Conservation (phyloP, 1,284 basidiomycete genomes). For the Schizophyllum amplum region DNA sequence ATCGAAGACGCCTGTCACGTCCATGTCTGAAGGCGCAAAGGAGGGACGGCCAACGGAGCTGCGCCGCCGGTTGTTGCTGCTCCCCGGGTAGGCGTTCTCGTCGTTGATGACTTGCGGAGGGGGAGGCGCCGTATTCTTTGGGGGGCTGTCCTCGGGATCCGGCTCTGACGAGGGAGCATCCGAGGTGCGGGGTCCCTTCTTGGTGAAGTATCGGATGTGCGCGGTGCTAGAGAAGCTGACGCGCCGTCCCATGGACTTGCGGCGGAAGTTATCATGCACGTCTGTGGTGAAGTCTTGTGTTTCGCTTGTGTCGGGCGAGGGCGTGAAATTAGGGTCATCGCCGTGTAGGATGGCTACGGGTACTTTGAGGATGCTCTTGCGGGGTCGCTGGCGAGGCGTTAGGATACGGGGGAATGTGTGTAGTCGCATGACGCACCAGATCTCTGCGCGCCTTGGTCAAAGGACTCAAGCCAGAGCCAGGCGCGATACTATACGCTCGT, state of each 20-base stretch:
- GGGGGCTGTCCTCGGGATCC: conserved; percentile 15
- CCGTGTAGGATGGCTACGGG: conserved; percentile 32
- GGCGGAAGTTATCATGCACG: conserved; percentile 39
- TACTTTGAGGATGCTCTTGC: conserved; percentile 69
- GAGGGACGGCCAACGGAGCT: conserved; percentile 48
- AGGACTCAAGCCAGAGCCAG: conserved; percentile 54
- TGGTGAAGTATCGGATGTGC: conserved; percentile 60
- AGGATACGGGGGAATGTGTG: neutral
- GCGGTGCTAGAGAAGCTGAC: conserved; percentile 78
- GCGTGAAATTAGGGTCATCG: conserved; percentile 19
- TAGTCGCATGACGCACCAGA: conserved; percentile 45
- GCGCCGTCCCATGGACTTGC: conserved; percentile 62
- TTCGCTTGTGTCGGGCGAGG: conserved; percentile 34
- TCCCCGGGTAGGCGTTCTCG: conserved; percentile 58
- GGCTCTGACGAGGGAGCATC: conserved; percentile 30
- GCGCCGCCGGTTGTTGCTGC: conserved; percentile 31
- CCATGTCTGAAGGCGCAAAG: conserved; percentile 50
- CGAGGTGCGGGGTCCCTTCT: conserved; percentile 37
- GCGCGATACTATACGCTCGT: conserved; percentile 62
- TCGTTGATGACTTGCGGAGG: conserved; percentile 29
- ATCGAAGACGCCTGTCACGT: conserved; percentile 38
- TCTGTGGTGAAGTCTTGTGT: conserved; percentile 46
- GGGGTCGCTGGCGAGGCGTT: conserved; percentile 41
- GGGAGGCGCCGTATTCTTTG: neutral
- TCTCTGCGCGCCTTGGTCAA: conserved; percentile 43